These are phyloP conservation scores for Xylaria scruposa DNA, from an alignment of 495 filamentous ascomycete genomes.

Conservation along the genomic window DNA sequence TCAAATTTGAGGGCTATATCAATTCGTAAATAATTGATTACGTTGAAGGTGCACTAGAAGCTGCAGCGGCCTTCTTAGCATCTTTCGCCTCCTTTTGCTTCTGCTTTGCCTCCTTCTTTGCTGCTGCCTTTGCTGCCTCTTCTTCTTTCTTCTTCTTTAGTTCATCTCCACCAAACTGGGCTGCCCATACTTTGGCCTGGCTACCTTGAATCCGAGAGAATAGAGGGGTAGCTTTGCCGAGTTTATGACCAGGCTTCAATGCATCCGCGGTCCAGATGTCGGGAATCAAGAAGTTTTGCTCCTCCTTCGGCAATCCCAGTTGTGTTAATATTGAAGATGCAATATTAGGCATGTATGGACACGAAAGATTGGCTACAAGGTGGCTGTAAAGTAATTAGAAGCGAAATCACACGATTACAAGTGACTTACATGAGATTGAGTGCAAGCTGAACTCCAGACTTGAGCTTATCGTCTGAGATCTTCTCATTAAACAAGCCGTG, in stretches of 20 bases:
- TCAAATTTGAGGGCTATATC: not conserved
- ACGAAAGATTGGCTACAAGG: slow-evolving; percentile 20
- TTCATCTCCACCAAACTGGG: slow-evolving; percentile 65
- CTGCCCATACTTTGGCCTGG: slow-evolving; percentile 83
- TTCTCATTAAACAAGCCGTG: too few relatives aligned
- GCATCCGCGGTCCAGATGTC: slow-evolving; percentile 61
- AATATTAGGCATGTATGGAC: slow-evolving; percentile 23
- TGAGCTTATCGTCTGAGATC: not conserved
- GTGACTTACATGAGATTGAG: slow-evolving; percentile 20
- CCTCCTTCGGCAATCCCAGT: slow-evolving; percentile 57
- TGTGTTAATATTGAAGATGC: slow-evolving; percentile 23
- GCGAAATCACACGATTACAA: not conserved
- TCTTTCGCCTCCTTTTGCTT: slow-evolving; percentile 58
- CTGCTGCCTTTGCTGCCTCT: slow-evolving; percentile 65
- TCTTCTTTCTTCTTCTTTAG: slow-evolving; percentile 45
- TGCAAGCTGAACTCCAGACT: not conserved
- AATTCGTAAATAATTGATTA: not conserved
- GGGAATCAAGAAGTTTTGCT: slow-evolving; percentile 80
- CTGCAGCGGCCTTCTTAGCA: slow-evolving; percentile 20
- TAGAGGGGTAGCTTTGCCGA: slow-evolving; percentile 81
- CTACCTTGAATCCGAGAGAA: slow-evolving; percentile 84
- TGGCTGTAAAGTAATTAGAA: slow-evolving; percentile 14
- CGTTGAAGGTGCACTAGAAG: not conserved
- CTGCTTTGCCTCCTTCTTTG: slow-evolving; percentile 54
- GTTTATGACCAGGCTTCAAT: slow-evolving; percentile 76